These are phyloP conservation scores for Neolentinus lepideus DNA, from an alignment of 1,284 basidiomycete species.

Conservation along the genomic window DNA sequence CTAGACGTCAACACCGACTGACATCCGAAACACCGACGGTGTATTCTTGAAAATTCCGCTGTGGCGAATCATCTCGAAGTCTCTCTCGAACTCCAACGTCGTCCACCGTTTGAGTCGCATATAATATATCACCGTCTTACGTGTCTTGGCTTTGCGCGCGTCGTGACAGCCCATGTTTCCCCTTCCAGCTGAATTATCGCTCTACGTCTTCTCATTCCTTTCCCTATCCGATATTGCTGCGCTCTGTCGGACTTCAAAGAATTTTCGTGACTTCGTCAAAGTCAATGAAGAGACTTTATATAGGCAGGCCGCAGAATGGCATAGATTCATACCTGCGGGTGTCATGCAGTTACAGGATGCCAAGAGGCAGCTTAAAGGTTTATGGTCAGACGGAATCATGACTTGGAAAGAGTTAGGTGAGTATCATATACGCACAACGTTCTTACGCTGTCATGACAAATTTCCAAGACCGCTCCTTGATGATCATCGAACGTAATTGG, in stretches of 20 bases:
- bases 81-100: no score
- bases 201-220: neutral
- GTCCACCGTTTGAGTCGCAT: no score
- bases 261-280: neutral
- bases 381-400: neutral
- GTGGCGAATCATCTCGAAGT: no score
- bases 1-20: no score
- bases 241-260: neutral
- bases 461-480: neutral
- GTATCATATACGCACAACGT: neutral
- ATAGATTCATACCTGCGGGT: neutral
- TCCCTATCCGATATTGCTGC: neutral
- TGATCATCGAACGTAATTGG: neutral
- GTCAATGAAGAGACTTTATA: neutral
- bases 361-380: neutral
- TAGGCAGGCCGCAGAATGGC: neutral
- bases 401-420: neutral
- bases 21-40: no score
- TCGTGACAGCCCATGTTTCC: neutral
- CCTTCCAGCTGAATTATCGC: neutral
- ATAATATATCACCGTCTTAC: neutral
- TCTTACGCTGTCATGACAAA: neutral
- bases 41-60: no score
- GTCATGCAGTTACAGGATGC: neutral
- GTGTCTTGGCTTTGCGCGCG: neutral